Conservation (phyloP, 1,139 yeast species). For the Suhomyces bribrorum region DNA sequence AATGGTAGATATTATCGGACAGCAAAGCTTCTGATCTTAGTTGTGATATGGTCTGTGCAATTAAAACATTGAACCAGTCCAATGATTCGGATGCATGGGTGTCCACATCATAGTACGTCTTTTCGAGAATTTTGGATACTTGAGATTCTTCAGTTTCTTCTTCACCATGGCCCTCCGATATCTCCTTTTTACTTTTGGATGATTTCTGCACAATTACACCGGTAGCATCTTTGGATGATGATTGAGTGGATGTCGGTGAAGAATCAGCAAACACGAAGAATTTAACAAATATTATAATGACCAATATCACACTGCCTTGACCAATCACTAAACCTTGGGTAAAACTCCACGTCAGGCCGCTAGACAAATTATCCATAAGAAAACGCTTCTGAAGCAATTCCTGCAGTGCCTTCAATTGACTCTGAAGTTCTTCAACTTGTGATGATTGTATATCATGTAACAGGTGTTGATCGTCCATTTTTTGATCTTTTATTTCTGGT, state of each 20-base stretch:
- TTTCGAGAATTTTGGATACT: conserved; percentile 66
- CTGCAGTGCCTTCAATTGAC: conserved; percentile 35
- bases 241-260: conserved; percentile 36
- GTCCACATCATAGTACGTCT: conserved; percentile 88
- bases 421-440: conserved; percentile 26
- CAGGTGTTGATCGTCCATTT: not conserved
- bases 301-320: conserved; percentile 76
- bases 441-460: not conserved
- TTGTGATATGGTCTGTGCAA: conserved; percentile 89
- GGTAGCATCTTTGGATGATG: conserved; percentile 33
- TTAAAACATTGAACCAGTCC: conserved; percentile 94
- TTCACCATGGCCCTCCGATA: conserved; percentile 22
- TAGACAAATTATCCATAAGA: conserved; percentile 17
- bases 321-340: conserved; percentile 81
- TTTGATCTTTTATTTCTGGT: not conserved
- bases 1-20: conserved; percentile 80
- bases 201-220: conserved; percentile 43
- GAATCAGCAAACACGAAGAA: conserved; percentile 88
- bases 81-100: conserved; percentile 86
- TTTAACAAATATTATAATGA: conserved; percentile 74
- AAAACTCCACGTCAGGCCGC: conserved; percentile 56
- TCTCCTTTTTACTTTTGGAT: conserved; percentile 16
- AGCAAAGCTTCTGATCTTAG: conserved; percentile 81
- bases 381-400: conserved; percentile 36
- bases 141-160: conserved; percentile 19